These are phyloP conservation scores for Graphilbum fragrans DNA, from an alignment of 2,329 filamentous ascomycete species.

Conservation along the genomic window DNA sequence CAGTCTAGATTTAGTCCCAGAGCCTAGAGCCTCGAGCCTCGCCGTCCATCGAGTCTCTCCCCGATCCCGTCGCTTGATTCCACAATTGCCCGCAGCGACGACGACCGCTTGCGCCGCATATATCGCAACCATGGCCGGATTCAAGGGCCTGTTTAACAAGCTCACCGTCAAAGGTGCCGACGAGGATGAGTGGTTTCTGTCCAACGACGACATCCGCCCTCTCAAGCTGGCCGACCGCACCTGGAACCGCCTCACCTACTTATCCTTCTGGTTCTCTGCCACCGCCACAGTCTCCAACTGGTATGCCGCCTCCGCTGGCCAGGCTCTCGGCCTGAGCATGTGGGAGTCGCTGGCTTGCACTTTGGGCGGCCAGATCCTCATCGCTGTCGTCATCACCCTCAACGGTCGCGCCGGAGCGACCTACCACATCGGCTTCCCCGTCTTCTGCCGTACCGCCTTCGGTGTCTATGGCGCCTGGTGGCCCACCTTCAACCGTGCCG, in stretches of 20 bases:
- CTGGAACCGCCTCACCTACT: constrained; percentile 26
- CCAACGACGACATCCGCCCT: constrained; percentile 28
- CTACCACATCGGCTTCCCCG: constrained; percentile 30
- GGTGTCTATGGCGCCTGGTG: constrained; percentile 27
- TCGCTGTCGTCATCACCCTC: constrained; percentile 25
- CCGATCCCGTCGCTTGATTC: too few relatives aligned
- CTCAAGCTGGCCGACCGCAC: constrained; percentile 25
- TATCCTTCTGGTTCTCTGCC: constrained; percentile 29
- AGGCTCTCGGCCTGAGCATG: constrained; percentile 31
- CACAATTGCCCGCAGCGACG: neutral
- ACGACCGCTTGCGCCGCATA: neutral
- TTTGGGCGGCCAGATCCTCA: constrained; percentile 27
- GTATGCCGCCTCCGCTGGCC: constrained; percentile 25
- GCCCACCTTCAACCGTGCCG: constrained; percentile 28
- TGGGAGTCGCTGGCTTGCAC: constrained; percentile 33
- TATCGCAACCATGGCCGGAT: neutral
- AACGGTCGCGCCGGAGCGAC: constrained; percentile 17
- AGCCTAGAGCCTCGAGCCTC: too few relatives aligned
- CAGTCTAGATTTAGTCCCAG: too few relatives aligned
- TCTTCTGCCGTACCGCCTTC: constrained; percentile 27
- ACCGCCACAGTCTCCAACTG: constrained; percentile 23
- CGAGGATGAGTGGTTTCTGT: constrained; percentile 14
- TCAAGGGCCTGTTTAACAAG: neutral
- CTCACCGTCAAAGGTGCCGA: constrained; percentile 5
- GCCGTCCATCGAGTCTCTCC: too few relatives aligned